These are phyloP conservation scores for Pezizomycotina sp. DNA, from an alignment of 2,329 filamentous ascomycete genomes.

Conservation along the genomic window DNA sequence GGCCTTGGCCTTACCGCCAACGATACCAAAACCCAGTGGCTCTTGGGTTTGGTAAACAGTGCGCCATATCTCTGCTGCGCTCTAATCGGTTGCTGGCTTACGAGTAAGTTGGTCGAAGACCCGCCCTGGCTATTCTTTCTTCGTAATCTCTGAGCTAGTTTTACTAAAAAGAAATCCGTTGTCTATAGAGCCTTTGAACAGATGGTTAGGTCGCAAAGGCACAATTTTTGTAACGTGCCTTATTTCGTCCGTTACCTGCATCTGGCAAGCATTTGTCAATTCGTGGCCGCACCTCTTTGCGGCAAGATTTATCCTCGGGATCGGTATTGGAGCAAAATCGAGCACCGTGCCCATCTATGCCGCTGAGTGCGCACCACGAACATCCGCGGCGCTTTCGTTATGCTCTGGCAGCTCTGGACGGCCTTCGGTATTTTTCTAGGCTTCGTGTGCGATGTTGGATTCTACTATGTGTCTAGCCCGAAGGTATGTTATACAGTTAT, in stretches of 20 bases:
- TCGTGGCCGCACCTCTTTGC: conserved; percentile 56
- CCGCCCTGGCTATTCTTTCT: conserved; percentile 31
- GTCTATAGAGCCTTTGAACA: conserved; percentile 48
- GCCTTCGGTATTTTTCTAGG: conserved; percentile 45
- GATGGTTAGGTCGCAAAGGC: conserved; percentile 50
- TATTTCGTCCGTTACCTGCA: conserved; percentile 42
- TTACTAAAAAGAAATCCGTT: too few species aligned
- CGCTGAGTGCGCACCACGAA: conserved; percentile 54
- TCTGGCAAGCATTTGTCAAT: conserved; percentile 48
- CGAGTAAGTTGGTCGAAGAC: too few species aligned
- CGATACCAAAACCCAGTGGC: conserved; percentile 39
- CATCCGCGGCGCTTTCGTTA: conserved; percentile 60
- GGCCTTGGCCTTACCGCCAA: conserved; percentile 43
- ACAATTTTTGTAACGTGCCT: conserved; percentile 63
- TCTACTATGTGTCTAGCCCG: conserved; percentile 34
- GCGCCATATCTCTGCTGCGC: conserved; percentile 43
- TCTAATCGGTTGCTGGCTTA: conserved; percentile 55
- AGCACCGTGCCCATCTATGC: conserved; percentile 62
- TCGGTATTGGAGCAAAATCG: conserved; percentile 62
- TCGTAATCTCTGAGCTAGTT: conserved; percentile 29
- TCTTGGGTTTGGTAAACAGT: conserved; percentile 45
- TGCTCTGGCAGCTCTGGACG: conserved; percentile 65
- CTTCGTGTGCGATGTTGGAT: conserved; percentile 44
- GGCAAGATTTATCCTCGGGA: conserved; percentile 55
- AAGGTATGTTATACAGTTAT: background rate